Conservation (phyloP, 1,139 yeast genomes). For the Magnusiomyces clavatus region DNA sequence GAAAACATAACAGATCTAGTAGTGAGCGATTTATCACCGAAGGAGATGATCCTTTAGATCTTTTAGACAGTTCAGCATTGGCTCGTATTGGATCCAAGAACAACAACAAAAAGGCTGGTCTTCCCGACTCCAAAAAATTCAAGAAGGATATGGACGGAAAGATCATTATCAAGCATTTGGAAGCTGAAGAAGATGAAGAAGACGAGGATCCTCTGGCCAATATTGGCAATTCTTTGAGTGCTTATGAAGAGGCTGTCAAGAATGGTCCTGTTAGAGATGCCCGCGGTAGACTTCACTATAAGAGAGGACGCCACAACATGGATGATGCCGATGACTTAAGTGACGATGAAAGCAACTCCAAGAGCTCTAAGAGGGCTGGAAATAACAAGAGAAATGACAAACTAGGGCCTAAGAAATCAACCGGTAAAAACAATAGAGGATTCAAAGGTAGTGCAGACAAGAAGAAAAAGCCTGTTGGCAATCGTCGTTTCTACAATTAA, state of each 20-base stretch:
- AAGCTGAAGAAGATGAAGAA: constrained; percentile 37
- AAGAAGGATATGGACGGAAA: constrained; percentile 41
- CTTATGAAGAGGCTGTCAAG: constrained; percentile 87
- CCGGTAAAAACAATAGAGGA: constrained; percentile 2
- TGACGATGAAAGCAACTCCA: constrained; percentile 12
- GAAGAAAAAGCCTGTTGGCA: constrained; percentile 1
- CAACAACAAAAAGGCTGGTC: constrained; percentile 30
- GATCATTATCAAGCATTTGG: constrained; percentile 31
- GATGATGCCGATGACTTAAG: constrained; percentile 39
- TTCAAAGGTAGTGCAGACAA: neutral
- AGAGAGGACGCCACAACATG: constrained; percentile 48
- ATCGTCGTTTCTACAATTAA: constrained; percentile 6
- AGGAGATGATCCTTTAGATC: constrained; percentile 79
- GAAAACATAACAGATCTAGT: constrained; percentile 21
- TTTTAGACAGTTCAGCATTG: constrained; percentile 75
- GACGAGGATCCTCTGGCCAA: constrained; percentile 49
- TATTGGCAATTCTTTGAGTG: constrained; percentile 61
- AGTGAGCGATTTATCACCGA: constrained; percentile 59
- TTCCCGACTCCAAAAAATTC: constrained; percentile 40
- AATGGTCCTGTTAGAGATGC: constrained; percentile 93
- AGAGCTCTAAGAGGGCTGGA: no score
- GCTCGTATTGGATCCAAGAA: constrained; percentile 86
- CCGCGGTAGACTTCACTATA: constrained; percentile 80
- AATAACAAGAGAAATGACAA: neutral
- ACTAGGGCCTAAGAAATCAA: neutral